These are phyloP conservation scores for Coemansia sp. DNA, from an alignment of 192 early-diverging fungal genomes.

Conservation along the genomic window DNA sequence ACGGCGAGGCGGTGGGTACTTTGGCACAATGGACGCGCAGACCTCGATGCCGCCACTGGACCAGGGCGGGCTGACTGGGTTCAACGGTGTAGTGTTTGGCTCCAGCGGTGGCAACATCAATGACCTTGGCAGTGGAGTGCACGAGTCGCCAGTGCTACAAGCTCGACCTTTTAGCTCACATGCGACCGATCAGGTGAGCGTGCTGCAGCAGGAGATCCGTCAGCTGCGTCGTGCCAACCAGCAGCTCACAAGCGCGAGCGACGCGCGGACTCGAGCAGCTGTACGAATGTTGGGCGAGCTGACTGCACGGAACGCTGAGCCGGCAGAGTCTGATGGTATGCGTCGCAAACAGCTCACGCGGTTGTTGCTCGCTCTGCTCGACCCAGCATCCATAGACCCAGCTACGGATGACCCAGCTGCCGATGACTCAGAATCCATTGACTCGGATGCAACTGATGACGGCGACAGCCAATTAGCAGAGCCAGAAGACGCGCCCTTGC, in stretches of 20 bases:
- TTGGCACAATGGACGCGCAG: constrained; percentile 11
- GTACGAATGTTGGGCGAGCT: constrained; percentile 24
- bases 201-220: constrained; percentile 26
- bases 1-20: constrained; percentile 16
- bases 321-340: not conserved
- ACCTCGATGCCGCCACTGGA: constrained; percentile 7
- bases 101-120: constrained; percentile 7
- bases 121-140: not conserved
- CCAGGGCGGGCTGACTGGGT: constrained; percentile 26
- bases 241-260: constrained; percentile 11
- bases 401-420: too few species aligned
- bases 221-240: constrained; percentile 34
- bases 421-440: not conserved
- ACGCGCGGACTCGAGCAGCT: constrained; percentile 25
- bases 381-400: constrained; percentile 8
- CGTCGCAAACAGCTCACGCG: constrained; percentile 25
- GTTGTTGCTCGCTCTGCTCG: constrained; percentile 31
- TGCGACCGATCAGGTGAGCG: constrained; percentile 6
- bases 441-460: not conserved
- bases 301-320: constrained; percentile 2
- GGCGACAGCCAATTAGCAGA: not conserved
- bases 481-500: too few species aligned
- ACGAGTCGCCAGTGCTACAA: constrained; percentile 10
- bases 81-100: constrained; percentile 45
- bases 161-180: not conserved